Base-by-base conservation (phyloP, 139 green algal species). In the Microglena sp. region DNA sequence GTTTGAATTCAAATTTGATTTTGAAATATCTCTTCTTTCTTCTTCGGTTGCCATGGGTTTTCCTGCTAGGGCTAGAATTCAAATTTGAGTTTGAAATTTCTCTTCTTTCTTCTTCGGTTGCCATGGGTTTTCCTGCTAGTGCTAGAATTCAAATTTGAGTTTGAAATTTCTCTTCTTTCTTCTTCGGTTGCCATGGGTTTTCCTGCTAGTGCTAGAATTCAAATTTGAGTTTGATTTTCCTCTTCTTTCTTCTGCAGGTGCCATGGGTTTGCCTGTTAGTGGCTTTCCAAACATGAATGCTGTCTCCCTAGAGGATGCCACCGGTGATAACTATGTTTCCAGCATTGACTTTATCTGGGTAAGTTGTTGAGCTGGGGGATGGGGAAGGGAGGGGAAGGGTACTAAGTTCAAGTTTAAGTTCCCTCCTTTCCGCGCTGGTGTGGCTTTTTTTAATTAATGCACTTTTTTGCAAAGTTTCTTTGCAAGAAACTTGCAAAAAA, bases 261-360 rank as follows among this genome's bases (percentile, higher is more conserved):
- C 82, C 4, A 91, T 91, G 85, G 85, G 82, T 29, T 56, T 91
- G 46, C 82, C 85, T 3, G 80, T 73, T 26, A 82, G 68, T 43
- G 85, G 85, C 28, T 91, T 91, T 58, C 85, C 85, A 26, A 91
- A 91, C 71, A 91, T 91, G 82, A 84, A 81, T 33, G 85, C 85
- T 0, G 73, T 85, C 21, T 62, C 78, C 22, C 64, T 87, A 28
- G 82, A 91, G 45, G 82, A 86, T 54, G 27, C 54, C 5, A 80
- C 72, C 1, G 85, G 85, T 1, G 66, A 59, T 2, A 72, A 71
- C 40, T 87, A 83, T 44, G 73, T 88, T 0, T 61, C 55, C 55
- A 82, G 76, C 0, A 5, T 45, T 2, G 84, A 91, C 63, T 91
- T 91, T 56, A 15, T 90, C 5, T 77, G 62, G 55, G 66, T 70